Conservation (phyloP, 2,329 filamentous ascomycete species). For the Epichloe aotearoae region DNA sequence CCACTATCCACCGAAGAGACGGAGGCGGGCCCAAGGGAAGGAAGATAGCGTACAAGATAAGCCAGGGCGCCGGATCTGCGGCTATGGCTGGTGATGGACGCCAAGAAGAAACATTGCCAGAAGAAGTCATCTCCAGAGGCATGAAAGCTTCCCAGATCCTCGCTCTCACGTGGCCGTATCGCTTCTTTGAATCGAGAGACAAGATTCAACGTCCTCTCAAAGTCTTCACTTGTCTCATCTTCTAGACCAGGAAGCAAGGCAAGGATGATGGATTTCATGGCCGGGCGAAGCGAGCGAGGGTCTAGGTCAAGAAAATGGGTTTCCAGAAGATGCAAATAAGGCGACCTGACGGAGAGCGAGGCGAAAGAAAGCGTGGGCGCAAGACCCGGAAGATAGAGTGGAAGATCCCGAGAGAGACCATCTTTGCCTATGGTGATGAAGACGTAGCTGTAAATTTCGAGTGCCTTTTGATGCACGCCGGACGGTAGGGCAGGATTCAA, state of each 20-base stretch:
- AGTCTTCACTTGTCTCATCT: constrained; percentile 94
- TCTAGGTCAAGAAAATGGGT: constrained; percentile 63
- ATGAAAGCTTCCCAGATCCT: constrained; percentile 37
- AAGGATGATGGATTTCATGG: constrained; percentile 79
- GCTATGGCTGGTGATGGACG: constrained; percentile 78
- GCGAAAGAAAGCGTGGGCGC: constrained; percentile 87
- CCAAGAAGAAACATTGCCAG: constrained; percentile 95
- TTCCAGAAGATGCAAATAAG: constrained; percentile 76
- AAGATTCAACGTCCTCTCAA: constrained; percentile 71
- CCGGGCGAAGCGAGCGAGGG: constrained; percentile 60
- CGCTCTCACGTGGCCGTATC: constrained; percentile 41
- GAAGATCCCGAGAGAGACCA: constrained; percentile 66
- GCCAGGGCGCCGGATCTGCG: constrained; percentile 77
- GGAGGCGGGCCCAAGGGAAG: constrained; percentile 24
- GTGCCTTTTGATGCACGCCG: constrained; percentile 91
- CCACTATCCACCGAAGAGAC: constrained; percentile 6
- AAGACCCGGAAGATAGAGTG: constrained; percentile 80
- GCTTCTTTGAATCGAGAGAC: constrained; percentile 64
- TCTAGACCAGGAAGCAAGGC: constrained; percentile 85
- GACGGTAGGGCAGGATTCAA: constrained; percentile 86
- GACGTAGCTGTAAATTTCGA: constrained; percentile 85
- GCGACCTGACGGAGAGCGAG: constrained; percentile 76
- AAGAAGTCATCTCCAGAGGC: constrained; percentile 71
- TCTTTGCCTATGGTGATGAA: constrained; percentile 77
- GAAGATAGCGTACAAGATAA: constrained; percentile 68